These are phyloP conservation scores for Colletotrichum horii DNA, from an alignment of 2,329 filamentous ascomycete genomes.

Conservation along the genomic window DNA sequence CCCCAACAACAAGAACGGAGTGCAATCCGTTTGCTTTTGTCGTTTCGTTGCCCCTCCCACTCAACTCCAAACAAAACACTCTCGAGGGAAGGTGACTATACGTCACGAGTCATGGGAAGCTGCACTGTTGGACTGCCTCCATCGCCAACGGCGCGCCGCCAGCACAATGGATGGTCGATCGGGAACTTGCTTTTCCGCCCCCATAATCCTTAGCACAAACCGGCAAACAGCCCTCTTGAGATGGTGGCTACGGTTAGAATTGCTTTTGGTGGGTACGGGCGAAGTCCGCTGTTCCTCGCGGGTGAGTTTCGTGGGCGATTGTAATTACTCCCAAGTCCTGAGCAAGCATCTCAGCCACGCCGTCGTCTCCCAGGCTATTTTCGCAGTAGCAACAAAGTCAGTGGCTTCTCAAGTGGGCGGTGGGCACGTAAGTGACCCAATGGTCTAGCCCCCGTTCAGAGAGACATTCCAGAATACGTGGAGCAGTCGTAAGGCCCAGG, in stretches of 20 bases:
- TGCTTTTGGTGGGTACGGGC: not conserved
- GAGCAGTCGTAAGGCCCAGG: constrained; percentile 7
- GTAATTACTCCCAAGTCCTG: not conserved
- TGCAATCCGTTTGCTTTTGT: not conserved
- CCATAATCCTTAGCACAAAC: not conserved
- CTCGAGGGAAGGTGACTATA: not conserved
- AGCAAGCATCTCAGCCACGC: constrained; percentile 16
- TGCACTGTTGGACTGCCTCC: not conserved
- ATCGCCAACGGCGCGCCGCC: not conserved
- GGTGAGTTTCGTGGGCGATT: not conserved
- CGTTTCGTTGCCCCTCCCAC: not conserved
- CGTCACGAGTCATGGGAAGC: constrained; percentile 11
- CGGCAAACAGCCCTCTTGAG: not conserved
- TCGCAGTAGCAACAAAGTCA: not conserved
- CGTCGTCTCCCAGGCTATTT: not conserved
- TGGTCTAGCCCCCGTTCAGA: constrained; percentile 1
- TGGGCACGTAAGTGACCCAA: not conserved
- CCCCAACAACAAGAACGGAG: not conserved
- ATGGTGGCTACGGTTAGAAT: not conserved
- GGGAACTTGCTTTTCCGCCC: not conserved
- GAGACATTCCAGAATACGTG: constrained; percentile 12
- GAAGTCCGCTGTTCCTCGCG: not conserved
- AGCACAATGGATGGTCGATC: not conserved
- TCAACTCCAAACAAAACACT: not conserved
- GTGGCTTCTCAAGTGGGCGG: not conserved